Evolutionary conservation across 345 rosid genomes (phyloP).

Genomic region (Rubroshorea leprosula): DNA sequence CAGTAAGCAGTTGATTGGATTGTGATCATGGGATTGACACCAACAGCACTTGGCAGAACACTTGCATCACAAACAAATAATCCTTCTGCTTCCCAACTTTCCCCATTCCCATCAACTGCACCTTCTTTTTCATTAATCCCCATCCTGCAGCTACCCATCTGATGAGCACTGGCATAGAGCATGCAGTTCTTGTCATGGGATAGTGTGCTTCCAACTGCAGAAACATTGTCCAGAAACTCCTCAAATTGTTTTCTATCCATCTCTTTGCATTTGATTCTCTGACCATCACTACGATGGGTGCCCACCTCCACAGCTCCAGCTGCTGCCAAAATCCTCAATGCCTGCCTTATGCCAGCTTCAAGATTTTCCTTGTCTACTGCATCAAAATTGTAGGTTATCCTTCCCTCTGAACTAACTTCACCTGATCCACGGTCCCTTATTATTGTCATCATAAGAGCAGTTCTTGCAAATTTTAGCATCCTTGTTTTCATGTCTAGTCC

Average conservation of each 20-base stretch:
- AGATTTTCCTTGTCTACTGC: conserved; percentile 38
- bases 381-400: conserved; percentile 26
- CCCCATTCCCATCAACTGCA: conserved; percentile 46
- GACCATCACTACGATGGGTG: conserved; percentile 55
- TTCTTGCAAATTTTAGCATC: conserved; percentile 52
- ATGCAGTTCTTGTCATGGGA: conserved; percentile 35
- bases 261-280: conserved; percentile 38
- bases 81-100: conserved; percentile 59
- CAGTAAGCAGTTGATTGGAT: conserved; percentile 63
- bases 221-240: conserved; percentile 43
- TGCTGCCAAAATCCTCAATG: conserved; percentile 48
- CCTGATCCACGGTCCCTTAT: conserved; percentile 50
- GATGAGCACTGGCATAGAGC: conserved; percentile 44
- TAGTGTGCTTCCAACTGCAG: conserved; percentile 26
- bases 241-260: conserved; percentile 28
- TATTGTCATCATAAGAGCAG: conserved; percentile 41
- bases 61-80: conserved; percentile 59
- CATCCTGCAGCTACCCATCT: conserved; percentile 67
- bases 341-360: conserved; percentile 40
- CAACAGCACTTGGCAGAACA: conserved; percentile 53
- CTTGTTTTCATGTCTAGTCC: conserved; percentile 42
- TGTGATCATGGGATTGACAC: conserved; percentile 74
- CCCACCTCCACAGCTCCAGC: conserved; percentile 71
- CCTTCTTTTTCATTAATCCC: conserved; percentile 44
- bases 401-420: conserved; percentile 37